Base-by-base conservation (phyloP, 345 rosid genomes). In the Cardamine chenopodiifolia region DNA sequence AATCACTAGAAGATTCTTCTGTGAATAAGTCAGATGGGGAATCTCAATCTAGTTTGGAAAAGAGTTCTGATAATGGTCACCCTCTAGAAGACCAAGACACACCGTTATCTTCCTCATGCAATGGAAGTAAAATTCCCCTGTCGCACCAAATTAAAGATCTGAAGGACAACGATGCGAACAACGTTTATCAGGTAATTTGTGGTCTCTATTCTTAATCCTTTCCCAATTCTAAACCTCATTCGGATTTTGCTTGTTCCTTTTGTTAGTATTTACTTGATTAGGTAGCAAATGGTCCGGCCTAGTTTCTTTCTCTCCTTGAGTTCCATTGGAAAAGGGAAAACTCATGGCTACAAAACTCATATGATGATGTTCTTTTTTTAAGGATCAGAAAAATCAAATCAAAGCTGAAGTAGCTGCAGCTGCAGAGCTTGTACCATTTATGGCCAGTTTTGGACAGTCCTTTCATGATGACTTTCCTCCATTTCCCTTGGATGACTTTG, bases 131-230 rank as follows among this genome's bases (percentile, higher is more conserved):
- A 80, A 68, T 40, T 42, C 58, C 77, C 65, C 79, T 42, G 26
- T 66, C 65, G 56, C 74, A 39, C 71, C 74, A 74, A 23, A 78
- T 76, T 82, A 79, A 52, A 42, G 87, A 87, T 50, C 73, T 74
- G 37, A 86, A 87, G 79, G 91, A 85, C 29, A 84, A 74, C 29
- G 90, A 84, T 48, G 80, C 79, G 0, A 88, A 94, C 83, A 87
- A 83, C 77, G 90, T 91, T 82, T 94, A 90, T 78, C 97, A 94
- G 98, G 98, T 94, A 78, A 79, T n/a, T n/a, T n/a, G n/a, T n/a
- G n/a, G n/a, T n/a, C n/a, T n/a, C n/a, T n/a, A n/a, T n/a, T n/a
- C n/a, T n/a, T n/a, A n/a, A n/a, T n/a, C n/a, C n/a, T n/a, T n/a
- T n/a, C n/a, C 17, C 12, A 18, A 10, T 54, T 29, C 15, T 29